Evolutionary conservation across 1,139 yeast species (phyloP).

Genomic region (Arxiozyma heterogenica): DNA sequence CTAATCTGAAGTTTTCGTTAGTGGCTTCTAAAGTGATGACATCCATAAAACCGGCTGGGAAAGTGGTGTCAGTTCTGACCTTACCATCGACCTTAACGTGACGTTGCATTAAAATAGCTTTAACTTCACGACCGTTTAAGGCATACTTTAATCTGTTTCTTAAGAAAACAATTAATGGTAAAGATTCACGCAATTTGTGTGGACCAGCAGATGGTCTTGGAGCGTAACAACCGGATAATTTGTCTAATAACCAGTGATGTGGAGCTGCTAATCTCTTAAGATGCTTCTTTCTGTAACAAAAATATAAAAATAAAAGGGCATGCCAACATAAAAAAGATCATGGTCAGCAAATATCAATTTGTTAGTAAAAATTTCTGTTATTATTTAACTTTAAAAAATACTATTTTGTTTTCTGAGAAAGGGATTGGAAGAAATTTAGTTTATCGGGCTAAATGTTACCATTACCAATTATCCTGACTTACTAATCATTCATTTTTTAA

Average conservation of each 20-base stretch:
- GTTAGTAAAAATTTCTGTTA: not conserved
- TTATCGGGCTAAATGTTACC: not conserved
- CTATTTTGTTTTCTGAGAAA: not conserved
- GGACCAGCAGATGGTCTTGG: constrained; percentile 99
- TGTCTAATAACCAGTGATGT: constrained; percentile 99
- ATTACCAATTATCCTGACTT: no score
- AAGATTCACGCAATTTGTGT: constrained; percentile 98
- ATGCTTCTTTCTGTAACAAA: constrained; percentile 63
- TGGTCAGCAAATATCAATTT: not conserved
- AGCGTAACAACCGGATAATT: constrained; percentile 98
- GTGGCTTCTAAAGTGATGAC: constrained; percentile 95
- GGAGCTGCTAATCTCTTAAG: constrained; percentile 98
- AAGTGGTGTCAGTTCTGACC: constrained; percentile 97
- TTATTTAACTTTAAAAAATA: no score
- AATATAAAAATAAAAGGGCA: not conserved
- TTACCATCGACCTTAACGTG: constrained; percentile 98
- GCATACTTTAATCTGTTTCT: constrained; percentile 99
- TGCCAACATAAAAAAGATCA: not conserved
- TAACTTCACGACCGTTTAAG: constrained; percentile 98
- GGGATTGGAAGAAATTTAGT: not conserved
- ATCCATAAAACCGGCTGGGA: constrained; percentile 99
- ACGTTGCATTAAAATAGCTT: constrained; percentile 98
- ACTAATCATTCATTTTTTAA: not conserved
- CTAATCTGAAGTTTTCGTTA: constrained; percentile 97
- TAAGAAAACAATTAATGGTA: constrained; percentile 94